phyloP scores from a whole-genome alignment of 2,329 filamentous ascomycete species.

The Aspergillus tubingensis region DNA sequence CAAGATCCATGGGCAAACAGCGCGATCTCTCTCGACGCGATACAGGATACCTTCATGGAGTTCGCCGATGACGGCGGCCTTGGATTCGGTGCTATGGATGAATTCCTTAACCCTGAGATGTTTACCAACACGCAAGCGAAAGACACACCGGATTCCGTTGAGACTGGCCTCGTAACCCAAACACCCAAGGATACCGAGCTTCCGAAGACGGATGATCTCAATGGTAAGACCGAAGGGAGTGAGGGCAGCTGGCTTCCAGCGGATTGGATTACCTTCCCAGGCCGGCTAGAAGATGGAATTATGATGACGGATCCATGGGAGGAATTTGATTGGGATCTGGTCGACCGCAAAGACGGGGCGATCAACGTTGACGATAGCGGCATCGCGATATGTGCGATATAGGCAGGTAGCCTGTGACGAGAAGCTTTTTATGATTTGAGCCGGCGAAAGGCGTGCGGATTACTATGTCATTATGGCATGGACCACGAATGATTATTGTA shows the following conservation, averaged over 20 bases:
- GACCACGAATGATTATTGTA: slow-evolving; percentile 23
- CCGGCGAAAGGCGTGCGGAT: slow-evolving; percentile 14
- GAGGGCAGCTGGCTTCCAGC: slow-evolving; percentile 35
- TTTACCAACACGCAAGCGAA: slow-evolving; percentile 35
- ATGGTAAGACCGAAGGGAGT: slow-evolving; percentile 29
- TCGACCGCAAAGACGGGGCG: slow-evolving; percentile 34
- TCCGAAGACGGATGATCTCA: slow-evolving; percentile 33
- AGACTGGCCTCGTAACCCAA: slow-evolving; percentile 36
- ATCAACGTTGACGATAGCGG: slow-evolving; percentile 27
- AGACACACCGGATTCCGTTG: slow-evolving; percentile 42
- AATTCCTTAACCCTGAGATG: slow-evolving; percentile 41
- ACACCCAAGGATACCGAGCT: slow-evolving; percentile 42
- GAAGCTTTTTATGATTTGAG: slow-evolving; percentile 12
- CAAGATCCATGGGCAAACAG: slow-evolving; percentile 43
- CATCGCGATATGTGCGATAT: slow-evolving; percentile 32
- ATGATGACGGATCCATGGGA: slow-evolving; percentile 31
- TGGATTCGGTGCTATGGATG: slow-evolving; percentile 39
- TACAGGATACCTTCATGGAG: slow-evolving; percentile 42
- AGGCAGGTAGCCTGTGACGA: slow-evolving; percentile 8
- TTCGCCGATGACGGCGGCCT: slow-evolving; percentile 33
- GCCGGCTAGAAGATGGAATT: slow-evolving; percentile 27
- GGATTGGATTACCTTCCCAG: slow-evolving; percentile 37
- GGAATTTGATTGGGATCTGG: slow-evolving; percentile 44
- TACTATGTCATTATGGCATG: slow-evolving; percentile 19
- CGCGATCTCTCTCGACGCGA: slow-evolving; percentile 39